These are phyloP conservation scores for Laguncularia racemosa DNA, from an alignment of 345 rosid species.

Conservation along the genomic window DNA sequence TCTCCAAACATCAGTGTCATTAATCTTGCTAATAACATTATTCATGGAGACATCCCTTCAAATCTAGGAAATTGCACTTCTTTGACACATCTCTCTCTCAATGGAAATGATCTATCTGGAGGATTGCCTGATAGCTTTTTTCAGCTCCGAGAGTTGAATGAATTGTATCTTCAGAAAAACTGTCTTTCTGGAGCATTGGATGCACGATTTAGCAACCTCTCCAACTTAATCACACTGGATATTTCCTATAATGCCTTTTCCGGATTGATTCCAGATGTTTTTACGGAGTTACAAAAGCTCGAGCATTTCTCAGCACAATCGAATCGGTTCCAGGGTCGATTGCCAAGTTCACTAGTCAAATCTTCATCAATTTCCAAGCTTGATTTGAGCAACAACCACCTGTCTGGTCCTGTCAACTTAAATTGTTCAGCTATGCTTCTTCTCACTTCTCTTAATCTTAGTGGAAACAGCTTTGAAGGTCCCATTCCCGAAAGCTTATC, in stretches of 20 bases:
- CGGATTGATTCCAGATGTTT: constrained; percentile 8
- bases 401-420: constrained; percentile 1
- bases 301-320: constrained; percentile 1
- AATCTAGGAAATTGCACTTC: constrained; percentile 9
- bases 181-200: background rate
- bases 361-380: constrained; percentile 1
- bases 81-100: constrained; percentile 9
- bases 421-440: constrained; percentile 9
- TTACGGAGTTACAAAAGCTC: constrained; percentile 2
- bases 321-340: constrained; percentile 1
- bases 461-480: constrained; percentile 2
- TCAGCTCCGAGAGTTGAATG: constrained; percentile 1
- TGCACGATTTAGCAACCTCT: constrained; percentile 1
- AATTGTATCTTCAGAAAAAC: constrained; percentile 3
- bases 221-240: constrained; percentile 4
- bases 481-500: constrained; percentile 7
- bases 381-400: constrained; percentile 5
- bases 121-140: constrained; percentile 8
- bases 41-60: constrained; percentile 4
- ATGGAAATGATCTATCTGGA: constrained; percentile 7
- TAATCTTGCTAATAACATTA: constrained; percentile 10
- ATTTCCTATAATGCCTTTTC: constrained; percentile 6
- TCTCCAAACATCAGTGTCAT: constrained; percentile 7
- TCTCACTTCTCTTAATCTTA: constrained; percentile 1
- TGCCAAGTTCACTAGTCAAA: constrained; percentile 7